Conservation (phyloP, 345 rosid species). For the sweet orange (Citrus sinensis) region DNA sequence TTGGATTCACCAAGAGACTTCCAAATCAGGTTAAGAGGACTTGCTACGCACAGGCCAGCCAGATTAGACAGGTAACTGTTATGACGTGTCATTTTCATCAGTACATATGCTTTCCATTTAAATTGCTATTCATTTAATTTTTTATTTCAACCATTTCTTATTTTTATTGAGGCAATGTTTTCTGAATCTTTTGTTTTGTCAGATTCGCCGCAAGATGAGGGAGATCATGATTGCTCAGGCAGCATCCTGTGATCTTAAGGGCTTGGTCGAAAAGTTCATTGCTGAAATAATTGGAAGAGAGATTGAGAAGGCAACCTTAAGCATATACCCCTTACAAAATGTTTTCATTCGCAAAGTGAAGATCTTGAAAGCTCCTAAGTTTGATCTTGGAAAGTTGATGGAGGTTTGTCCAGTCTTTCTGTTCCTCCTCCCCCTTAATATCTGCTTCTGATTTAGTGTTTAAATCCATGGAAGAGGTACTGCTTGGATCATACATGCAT, state of each 20-base stretch:
- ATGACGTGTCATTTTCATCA: not conserved
- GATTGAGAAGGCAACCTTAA: constrained; percentile 78
- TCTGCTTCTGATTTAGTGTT: not conserved
- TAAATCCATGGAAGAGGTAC: not conserved
- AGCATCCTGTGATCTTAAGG: constrained; percentile 90
- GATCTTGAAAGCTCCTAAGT: constrained; percentile 91
- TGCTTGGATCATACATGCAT: not conserved
- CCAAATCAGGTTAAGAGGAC: constrained; percentile 93
- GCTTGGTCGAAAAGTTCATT: constrained; percentile 69
- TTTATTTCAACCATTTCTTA: not conserved
- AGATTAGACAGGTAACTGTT: constrained; percentile 62
- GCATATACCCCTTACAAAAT: constrained; percentile 86
- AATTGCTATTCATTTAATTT: not conserved
- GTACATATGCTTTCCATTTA: not conserved
- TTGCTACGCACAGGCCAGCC: constrained; percentile 94
- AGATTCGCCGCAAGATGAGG: constrained; percentile 94
- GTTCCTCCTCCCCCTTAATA: not conserved
- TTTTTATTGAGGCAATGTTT: not conserved
- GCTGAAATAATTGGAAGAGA: constrained; percentile 87
- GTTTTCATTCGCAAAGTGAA: constrained; percentile 91
- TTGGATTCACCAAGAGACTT: constrained; percentile 91
- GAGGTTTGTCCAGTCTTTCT: constrained; percentile 38
- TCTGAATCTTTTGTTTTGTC: not conserved
- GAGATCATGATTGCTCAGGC: constrained; percentile 82
- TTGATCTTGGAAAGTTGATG: constrained; percentile 98